phyloP scores from a whole-genome alignment of 2,329 filamentous ascomycete genomes.

The Talaromyces amestolkiae region DNA sequence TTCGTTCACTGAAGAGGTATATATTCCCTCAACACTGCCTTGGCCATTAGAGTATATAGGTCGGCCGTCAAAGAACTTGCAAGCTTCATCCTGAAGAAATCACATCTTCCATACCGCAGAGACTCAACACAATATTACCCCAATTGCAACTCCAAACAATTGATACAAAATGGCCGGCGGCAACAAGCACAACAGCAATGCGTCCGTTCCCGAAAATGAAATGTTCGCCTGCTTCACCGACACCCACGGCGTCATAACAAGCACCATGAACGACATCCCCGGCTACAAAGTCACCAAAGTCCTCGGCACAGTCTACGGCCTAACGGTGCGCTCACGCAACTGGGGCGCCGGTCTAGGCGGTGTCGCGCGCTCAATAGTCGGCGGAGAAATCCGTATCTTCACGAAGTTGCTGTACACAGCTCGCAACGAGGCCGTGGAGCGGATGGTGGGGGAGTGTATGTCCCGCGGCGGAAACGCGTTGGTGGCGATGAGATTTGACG shows the following conservation, averaged over 20 bases:
- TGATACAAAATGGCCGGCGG: not conserved
- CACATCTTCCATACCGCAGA: not conserved
- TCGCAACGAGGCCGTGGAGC: conserved; percentile 58
- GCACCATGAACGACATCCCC: conserved; percentile 63
- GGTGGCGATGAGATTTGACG: conserved; percentile 59
- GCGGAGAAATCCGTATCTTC: conserved; percentile 60
- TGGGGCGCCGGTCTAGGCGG: conserved; percentile 57
- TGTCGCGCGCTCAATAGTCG: conserved; percentile 56
- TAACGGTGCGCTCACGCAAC: conserved; percentile 59
- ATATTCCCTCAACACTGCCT: not conserved
- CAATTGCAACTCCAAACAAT: not conserved
- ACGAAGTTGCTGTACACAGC: conserved; percentile 60
- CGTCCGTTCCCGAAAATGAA: conserved; percentile 17
- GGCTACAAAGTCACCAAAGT: conserved; percentile 59
- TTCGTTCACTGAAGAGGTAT: not conserved
- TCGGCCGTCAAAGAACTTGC: not conserved
- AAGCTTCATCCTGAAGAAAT: not conserved
- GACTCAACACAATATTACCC: not conserved
- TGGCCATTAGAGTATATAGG: not conserved
- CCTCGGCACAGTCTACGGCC: conserved; percentile 58
- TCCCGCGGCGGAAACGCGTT: conserved; percentile 59
- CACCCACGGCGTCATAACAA: conserved; percentile 60
- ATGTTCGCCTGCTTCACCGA: conserved; percentile 55
- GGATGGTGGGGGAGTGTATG: conserved; percentile 58
- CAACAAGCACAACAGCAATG: not conserved